Evolutionary conservation across 805 yeast species (phyloP), one percentile per base, ranked within the genome.

Genomic region (Sugiyamaella boreocaroliniensis): DNA sequence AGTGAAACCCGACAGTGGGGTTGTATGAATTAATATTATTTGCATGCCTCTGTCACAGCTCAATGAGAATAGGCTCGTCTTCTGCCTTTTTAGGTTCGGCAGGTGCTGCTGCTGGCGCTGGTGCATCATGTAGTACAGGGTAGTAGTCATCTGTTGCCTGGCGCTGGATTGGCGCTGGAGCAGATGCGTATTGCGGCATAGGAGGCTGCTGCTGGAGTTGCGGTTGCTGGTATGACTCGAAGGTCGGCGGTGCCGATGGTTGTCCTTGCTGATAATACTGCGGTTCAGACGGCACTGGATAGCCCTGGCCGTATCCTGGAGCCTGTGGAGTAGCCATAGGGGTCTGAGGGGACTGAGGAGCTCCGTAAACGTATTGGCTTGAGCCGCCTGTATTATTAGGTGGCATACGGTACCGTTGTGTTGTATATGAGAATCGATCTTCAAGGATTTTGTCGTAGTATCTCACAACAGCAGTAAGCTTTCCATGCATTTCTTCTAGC

Each of bases 371-470:
- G 37, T 32, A 32, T 14, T 32, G 37, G 11, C 37, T 32, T 9
- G 37, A 32, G 12, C 37, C 37, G n/a, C 37, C 37, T 11, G 37
- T 77, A 14, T 22, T 34, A 40, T 26, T 45, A 53, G 19, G 47
- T 40, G 37, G 32, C 40, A 40, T 29, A 20, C 14, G 37, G 45
- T 15, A 45, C 16, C 48, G 29, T 19, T 45, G 48, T 41, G 71
- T 61, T 58, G 78, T 67, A 54, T 69, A 64, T 61, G 74, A 66
- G 56, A 76, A 67, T 64, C 82, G 67, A 29, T 73, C 70, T 54
- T 89, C 95, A 54, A 89, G 72, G 48, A 85, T 75, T 55, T 78
- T 79, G 65, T 89, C 95, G 61, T 89, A 89, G n/a, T 85, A 72
- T 55, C 85, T 77, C 63, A 82, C 78, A 32, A 88, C 83, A 4